Evolutionary conservation across 805 yeast species (phyloP), one percentile per base, ranked within the genome.

Genomic region (Candida ascalaphidarum): DNA sequence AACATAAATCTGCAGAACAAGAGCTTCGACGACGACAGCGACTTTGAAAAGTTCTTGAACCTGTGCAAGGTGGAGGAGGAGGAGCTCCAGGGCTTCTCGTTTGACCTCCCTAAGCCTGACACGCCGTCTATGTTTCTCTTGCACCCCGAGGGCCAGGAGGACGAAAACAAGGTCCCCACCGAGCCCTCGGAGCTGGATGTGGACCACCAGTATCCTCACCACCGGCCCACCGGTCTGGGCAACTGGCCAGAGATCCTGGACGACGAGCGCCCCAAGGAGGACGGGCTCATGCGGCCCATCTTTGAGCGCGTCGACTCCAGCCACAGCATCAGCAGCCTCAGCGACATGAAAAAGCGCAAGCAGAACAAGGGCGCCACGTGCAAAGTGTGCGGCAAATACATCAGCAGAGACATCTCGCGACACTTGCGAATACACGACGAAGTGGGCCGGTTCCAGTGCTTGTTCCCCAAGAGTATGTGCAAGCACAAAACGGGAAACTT

Each of bases 401-500:
- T 62, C 29, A 51, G 58, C 29, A 38, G 69, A 25, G 69, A 62
- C 36, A 41, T 58, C 27, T 55, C 60, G 5, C 39, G 69, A 22
- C 69, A 62, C 37, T 47, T 61, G 49, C 44, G 69, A 21, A 62
- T 58, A 23, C 69, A 62, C 41, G 58, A 62, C 36, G 65, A 58
- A 26, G 44, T 56, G 7, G 67, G 68, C 3, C 37, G 69, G 15
- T 62, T 62, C 33, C 59, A 56, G 35, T 62, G 69, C 37, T 58
- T 60, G 12, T 62, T 54, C 34, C 66, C 68, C 1, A 50, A 51
- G 26, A 44, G 39, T 16, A 46, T 44, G 47, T 62, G 69, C 40
- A 57, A 50, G 31, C 69, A 62, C 33, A 55, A 57, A 34, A 59
- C 67, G 1, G 55, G 61, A 25, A 47, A 62, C 31, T 62, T 62